These are phyloP conservation scores for Jacaranda mimosifolia DNA, from an alignment of 257 asterid species.

Conservation along the genomic window DNA sequence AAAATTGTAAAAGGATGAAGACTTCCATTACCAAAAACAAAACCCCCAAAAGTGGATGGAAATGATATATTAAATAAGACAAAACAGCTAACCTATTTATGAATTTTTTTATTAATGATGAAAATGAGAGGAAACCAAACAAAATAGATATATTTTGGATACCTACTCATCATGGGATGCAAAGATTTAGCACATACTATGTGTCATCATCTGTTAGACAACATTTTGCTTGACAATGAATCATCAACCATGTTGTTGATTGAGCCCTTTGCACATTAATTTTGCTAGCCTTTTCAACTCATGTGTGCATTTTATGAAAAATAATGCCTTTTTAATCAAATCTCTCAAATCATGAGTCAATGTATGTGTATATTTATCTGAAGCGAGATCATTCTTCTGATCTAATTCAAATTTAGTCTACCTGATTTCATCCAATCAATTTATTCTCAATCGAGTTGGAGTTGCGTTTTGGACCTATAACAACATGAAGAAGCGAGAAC, in stretches of 20 bases:
- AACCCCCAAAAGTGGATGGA: conserved; percentile 21
- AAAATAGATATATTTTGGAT: conserved; percentile 21
- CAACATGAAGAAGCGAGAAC: no score
- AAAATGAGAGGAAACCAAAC: conserved; percentile 48
- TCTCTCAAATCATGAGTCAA: no score
- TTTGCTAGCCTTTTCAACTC: not conserved
- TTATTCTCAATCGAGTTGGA: no score
- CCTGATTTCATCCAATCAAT: no score
- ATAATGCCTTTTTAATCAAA: no score
- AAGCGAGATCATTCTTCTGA: no score
- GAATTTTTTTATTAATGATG: conserved; percentile 15
- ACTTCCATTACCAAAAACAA: conserved; percentile 30
- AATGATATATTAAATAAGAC: conserved; percentile 36
- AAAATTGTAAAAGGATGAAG: conserved; percentile 23
- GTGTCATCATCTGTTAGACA: conserved; percentile 3
- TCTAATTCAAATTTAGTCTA: no score
- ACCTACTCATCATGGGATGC: conserved; percentile 40
- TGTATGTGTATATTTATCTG: no score
- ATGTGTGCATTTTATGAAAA: no score
- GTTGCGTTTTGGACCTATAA: no score
- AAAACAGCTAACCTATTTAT: conserved; percentile 35
- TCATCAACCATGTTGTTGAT: not conserved
- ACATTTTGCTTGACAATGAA: not conserved
- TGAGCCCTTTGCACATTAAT: not conserved
- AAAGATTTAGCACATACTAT: not conserved